Evolutionary conservation across 176 grass and related monocot genomes (phyloP).

Genomic region (Musa itinerans): DNA sequence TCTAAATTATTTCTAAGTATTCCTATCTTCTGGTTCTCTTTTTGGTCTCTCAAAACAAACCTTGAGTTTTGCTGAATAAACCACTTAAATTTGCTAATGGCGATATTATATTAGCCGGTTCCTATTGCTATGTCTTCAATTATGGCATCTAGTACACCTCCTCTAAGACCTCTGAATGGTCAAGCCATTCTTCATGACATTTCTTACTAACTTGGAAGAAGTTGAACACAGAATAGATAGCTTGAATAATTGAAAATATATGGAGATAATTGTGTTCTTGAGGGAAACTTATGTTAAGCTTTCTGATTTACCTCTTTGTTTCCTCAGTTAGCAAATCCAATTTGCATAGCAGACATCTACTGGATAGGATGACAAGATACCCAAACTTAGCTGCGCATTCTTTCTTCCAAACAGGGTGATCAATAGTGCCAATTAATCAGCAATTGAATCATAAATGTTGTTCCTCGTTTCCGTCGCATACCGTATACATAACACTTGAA

Average conservation of each 20-base stretch:
- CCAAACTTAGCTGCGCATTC: background rate
- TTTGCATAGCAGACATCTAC: background rate
- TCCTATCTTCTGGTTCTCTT: too few relatives aligned
- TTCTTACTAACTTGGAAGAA: background rate
- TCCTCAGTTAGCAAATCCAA: background rate
- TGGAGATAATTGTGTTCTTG: background rate
- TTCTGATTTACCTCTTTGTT: background rate
- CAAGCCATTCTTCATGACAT: background rate
- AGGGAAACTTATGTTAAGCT: background rate
- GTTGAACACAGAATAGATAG: background rate
- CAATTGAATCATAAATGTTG: background rate
- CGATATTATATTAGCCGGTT: background rate
- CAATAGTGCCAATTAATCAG: too few relatives aligned
- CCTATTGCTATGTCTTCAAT: background rate
- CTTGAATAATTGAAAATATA: background rate
- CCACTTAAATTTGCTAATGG: background rate
- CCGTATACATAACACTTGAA: background rate
- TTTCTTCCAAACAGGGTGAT: background rate
- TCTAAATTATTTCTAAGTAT: too few relatives aligned
- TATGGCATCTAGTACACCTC: background rate
- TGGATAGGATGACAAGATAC: background rate
- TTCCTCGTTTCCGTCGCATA: background rate
- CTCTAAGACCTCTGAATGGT: background rate
- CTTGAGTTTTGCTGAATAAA: background rate
- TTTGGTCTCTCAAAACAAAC: background rate